Conservation (phyloP, 2,329 filamentous ascomycete genomes). For the Neofusicoccum parvum region DNA sequence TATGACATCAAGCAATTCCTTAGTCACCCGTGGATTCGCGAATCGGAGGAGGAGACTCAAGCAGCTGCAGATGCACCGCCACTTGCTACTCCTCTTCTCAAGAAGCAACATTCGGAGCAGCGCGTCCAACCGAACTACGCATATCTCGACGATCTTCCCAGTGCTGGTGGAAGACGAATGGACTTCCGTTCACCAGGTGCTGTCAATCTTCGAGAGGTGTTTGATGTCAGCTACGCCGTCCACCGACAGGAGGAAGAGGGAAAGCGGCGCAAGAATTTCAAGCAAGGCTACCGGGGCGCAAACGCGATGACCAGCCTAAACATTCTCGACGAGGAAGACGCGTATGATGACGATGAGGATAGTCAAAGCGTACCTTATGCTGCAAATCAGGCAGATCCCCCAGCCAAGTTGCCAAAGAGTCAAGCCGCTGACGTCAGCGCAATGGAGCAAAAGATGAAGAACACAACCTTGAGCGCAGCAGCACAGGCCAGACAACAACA, state of each 20-base stretch:
- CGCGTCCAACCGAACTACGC: constrained; percentile 49
- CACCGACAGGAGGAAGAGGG: constrained; percentile 95
- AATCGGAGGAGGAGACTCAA: constrained; percentile 67
- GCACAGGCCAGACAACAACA: constrained; percentile 63
- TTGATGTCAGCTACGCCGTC: constrained; percentile 97
- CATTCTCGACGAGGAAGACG: constrained; percentile 64
- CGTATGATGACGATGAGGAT: constrained; percentile 67
- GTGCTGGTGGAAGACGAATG: constrained; percentile 63
- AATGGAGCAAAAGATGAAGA: constrained; percentile 85
- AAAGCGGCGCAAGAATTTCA: constrained; percentile 84
- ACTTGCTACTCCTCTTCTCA: constrained; percentile 65
- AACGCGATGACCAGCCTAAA: constrained; percentile 68
- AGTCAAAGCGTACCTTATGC: constrained; percentile 62
- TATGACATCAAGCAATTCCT: constrained; percentile 94
- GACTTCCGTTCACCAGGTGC: constrained; percentile 96
- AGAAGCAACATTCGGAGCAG: constrained; percentile 52
- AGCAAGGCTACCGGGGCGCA: constrained; percentile 66
- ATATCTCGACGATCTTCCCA: constrained; percentile 60
- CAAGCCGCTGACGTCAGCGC: constrained; percentile 65
- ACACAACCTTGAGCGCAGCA: constrained; percentile 73
- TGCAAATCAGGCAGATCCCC: constrained; percentile 50
- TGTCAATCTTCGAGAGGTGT: constrained; percentile 94
- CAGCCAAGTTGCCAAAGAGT: constrained; percentile 69
- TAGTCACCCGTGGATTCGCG: constrained; percentile 88
- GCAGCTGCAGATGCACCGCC: constrained; percentile 71